Evolutionary conservation across 2,329 filamentous ascomycete genomes (phyloP).

Genomic region (Tolypocladium pustulatum): DNA sequence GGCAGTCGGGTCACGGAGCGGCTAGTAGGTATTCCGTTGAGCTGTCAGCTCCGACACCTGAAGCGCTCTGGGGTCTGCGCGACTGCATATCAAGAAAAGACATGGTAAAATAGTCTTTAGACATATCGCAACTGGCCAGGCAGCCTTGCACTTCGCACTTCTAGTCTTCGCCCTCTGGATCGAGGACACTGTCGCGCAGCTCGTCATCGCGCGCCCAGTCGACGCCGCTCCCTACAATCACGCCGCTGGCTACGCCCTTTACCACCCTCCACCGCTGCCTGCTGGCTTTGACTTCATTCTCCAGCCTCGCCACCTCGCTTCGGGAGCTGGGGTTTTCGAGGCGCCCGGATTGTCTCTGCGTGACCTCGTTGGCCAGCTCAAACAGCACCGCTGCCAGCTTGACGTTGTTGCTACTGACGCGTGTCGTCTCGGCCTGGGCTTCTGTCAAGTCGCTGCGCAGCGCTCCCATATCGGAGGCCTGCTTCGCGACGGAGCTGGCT

Average conservation of each 20-base stretch:
- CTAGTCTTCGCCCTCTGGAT: constrained; percentile 39
- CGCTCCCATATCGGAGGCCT: constrained; percentile 41
- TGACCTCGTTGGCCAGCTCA: constrained; percentile 46
- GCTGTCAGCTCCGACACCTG: background rate
- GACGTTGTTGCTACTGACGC: constrained; percentile 48
- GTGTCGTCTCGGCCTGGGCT: constrained; percentile 47
- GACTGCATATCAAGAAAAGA: background rate
- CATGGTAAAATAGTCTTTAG: background rate
- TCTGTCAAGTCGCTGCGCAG: constrained; percentile 42
- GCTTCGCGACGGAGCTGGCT: constrained; percentile 51
- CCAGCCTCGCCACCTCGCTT: constrained; percentile 45
- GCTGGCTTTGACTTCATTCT: constrained; percentile 49
- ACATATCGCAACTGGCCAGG: background rate
- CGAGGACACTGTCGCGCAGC: constrained; percentile 62
- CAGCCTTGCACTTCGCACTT: constrained; percentile 2
- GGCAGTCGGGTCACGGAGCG: background rate
- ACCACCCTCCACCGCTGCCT: constrained; percentile 62
- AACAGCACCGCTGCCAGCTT: constrained; percentile 53
- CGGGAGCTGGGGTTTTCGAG: constrained; percentile 40
- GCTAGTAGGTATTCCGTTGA: background rate
- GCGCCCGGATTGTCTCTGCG: constrained; percentile 41
- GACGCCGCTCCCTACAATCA: constrained; percentile 71
- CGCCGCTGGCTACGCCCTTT: constrained; percentile 68
- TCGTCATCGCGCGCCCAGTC: constrained; percentile 66
- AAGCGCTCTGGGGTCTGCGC: too few species aligned